phyloP scores from a whole-genome alignment of 768 basidiomycete species.

The Sutorius australiensis region DNA sequence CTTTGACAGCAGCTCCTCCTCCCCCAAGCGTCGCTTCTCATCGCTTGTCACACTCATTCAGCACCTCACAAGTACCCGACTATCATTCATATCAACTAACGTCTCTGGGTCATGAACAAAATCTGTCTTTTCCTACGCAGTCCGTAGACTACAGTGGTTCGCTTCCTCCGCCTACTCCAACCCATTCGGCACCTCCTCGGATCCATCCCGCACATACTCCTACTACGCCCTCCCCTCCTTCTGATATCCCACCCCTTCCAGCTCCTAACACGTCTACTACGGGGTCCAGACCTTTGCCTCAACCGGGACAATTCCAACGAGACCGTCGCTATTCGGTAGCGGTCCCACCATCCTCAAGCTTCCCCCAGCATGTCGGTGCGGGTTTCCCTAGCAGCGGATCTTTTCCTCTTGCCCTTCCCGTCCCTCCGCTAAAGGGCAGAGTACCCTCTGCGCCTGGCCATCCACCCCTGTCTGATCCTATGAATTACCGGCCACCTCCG shows the following conservation, averaged over 20 bases:
- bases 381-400: conserved; percentile 17
- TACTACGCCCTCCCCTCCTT: conserved; percentile 25
- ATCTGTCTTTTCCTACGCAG: conserved; percentile 22
- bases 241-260: conserved; percentile 14
- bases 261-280: background rate
- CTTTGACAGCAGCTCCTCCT: conserved; percentile 5
- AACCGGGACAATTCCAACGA: conserved; percentile 29
- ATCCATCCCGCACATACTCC: conserved; percentile 17
- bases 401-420: conserved; percentile 14
- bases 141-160: conserved; percentile 22
- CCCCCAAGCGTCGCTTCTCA: conserved; percentile 13
- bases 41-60: conserved; percentile 29
- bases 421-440: conserved; percentile 35
- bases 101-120: conserved; percentile 19
- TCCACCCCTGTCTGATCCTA: conserved; percentile 24
- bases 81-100: conserved; percentile 24
- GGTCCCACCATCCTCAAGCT: conserved; percentile 29
- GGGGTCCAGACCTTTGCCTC: conserved; percentile 32
- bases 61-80: conserved; percentile 24
- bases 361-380: conserved; percentile 24
- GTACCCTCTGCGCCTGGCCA: conserved; percentile 25
- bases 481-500: conserved; percentile 17
- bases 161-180: conserved; percentile 20
- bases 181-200: conserved; percentile 25
- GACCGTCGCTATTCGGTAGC: conserved; percentile 31